phyloP scores from a whole-genome alignment of 768 basidiomycete species.

The Suillus weaverae region DNA sequence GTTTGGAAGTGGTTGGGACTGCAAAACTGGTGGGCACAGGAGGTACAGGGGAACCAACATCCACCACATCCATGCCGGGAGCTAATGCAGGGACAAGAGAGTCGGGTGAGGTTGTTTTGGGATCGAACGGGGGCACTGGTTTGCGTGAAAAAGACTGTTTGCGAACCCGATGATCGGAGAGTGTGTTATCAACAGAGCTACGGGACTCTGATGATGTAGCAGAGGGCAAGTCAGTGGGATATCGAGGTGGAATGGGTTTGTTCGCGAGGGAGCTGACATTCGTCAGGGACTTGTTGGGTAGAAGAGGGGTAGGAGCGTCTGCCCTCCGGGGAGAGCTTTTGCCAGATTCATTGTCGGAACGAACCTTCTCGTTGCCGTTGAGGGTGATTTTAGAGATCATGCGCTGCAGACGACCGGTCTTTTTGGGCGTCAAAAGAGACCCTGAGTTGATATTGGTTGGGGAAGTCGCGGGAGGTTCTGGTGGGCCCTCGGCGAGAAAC shows the following conservation, averaged over 20 bases:
- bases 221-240: conserved; percentile 44
- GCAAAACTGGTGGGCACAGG: neutral
- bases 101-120: conserved; percentile 10
- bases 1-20: conserved; percentile 4
- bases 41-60: neutral
- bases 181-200: conserved; percentile 20
- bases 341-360: conserved; percentile 20
- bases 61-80: neutral
- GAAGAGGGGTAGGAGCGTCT: conserved; percentile 13
- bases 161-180: conserved; percentile 23
- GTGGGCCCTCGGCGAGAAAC: conserved; percentile 59
- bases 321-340: conserved; percentile 33
- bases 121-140: conserved; percentile 18
- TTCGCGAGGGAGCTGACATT: conserved; percentile 55
- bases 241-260: conserved; percentile 61
- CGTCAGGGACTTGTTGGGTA: conserved; percentile 34
- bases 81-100: conserved; percentile 11
- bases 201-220: conserved; percentile 44
- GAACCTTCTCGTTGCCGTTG: conserved; percentile 27
- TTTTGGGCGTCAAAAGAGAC: conserved; percentile 40
- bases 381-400: conserved; percentile 81
- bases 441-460: conserved; percentile 43
- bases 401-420: conserved; percentile 67
- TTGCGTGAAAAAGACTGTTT: conserved; percentile 29
- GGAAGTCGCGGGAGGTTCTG: conserved; percentile 32